Conservation (phyloP, 73 alveolate species). For the Paraurostyla sp. region DNA sequence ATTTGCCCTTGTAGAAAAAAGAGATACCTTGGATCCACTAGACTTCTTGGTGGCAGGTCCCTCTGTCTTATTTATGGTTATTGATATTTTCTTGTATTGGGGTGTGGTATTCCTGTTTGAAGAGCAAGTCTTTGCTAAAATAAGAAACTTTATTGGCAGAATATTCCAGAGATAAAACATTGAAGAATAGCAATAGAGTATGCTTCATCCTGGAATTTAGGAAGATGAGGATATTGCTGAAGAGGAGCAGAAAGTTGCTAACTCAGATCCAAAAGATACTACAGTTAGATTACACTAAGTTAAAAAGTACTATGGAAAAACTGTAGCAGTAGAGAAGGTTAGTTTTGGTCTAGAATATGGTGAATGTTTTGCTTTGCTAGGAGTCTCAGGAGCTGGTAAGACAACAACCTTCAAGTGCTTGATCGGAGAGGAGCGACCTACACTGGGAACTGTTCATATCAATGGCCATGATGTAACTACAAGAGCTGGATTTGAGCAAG, state of each 20-base stretch:
- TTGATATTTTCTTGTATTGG: constrained; percentile 62
- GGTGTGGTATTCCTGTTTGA: constrained; percentile 51
- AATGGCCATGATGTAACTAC: constrained; percentile 89
- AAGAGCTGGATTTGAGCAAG: constrained; percentile 79
- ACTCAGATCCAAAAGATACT: neutral
- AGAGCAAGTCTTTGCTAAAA: constrained; percentile 5
- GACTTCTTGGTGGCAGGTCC: constrained; percentile 59
- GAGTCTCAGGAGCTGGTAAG: constrained; percentile 99
- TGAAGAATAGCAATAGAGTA: neutral
- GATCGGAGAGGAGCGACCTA: constrained; percentile 93
- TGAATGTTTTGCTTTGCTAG: constrained; percentile 98
- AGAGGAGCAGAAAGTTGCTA: constrained; percentile 39
- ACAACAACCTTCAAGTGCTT: constrained; percentile 97
- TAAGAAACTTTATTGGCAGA: constrained; percentile 22
- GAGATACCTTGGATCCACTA: constrained; percentile 1
- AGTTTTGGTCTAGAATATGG: constrained; percentile 95
- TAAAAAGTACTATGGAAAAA: constrained; percentile 79
- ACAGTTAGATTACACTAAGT: constrained; percentile 34
- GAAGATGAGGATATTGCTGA: constrained; percentile 57
- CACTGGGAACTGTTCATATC: constrained; percentile 90
- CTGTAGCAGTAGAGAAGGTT: constrained; percentile 94
- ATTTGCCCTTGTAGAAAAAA: constrained; percentile 33
- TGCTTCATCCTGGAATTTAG: no score
- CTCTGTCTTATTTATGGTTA: constrained; percentile 48
- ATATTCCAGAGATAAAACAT: neutral